Evolutionary conservation across 169 alveolate genomes (phyloP), one percentile per base, ranked within the genome.

Genomic region (Perkinsus olseni): DNA sequence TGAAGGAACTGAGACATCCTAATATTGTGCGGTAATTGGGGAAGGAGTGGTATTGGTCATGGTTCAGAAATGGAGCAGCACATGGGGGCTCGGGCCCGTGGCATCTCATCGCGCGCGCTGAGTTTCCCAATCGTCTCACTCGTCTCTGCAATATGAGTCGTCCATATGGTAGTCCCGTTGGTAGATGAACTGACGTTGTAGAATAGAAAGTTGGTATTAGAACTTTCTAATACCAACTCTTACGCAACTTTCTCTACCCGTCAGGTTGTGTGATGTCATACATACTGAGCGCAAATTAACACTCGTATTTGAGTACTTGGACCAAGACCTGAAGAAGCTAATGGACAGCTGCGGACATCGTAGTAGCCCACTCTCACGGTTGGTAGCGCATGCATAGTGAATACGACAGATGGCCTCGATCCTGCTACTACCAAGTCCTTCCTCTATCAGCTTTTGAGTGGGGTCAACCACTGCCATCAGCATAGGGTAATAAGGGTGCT

Each of bases 291-390:
- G 98, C 92, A 98, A 99, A 95, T 95, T 99, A 91, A 98, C 99
- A 31, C 97, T 99, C 74, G 99, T 99, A 37, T 99, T 99, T 93
- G 99, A 99, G 96, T 99, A 97, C 95, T 97, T 99, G 40, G 99
- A 99, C 92, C 99, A 98, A 95, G 99, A 99, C 94, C 96, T 99
- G 93, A 99, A 99, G 97, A 98, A 98, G 95, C 97, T 99, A 50
- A 95, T 99, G 92, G 99, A 99, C 94, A 96, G 95, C 92, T 96
- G 98, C 95, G 98, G 98, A 13, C 82, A 62, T 62, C 82, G 82
- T 62, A 62, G 17, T 62, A 62, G 34, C 17, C 6, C 24, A 39
- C 97, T 98, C 95, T 51, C 38, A 74, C 48, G 38, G 51, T 82
- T 74, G 74, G 82, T 45, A 39, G 38, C 34, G 74, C 62, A 37